Conservation (phyloP, 2,329 filamentous ascomycete genomes). For the Chaetomiaceae sp. region DNA sequence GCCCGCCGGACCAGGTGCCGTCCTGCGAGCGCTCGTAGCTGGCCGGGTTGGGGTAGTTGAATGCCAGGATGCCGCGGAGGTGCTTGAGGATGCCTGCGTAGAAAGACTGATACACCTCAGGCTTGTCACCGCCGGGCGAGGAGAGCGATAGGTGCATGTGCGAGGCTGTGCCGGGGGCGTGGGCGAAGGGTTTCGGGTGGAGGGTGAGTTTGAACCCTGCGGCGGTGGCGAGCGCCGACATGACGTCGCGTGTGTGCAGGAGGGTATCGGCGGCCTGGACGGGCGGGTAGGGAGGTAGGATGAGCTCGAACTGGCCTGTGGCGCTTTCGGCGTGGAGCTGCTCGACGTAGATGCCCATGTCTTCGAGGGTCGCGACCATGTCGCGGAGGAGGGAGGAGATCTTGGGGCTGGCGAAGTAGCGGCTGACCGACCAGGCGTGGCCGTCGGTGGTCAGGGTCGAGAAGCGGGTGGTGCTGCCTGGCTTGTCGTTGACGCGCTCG, state of each 20-base stretch:
- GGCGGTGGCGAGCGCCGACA: conserved; percentile 58
- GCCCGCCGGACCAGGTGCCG: conserved; percentile 72
- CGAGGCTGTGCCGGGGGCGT: conserved; percentile 57
- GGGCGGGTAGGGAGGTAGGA: conserved; percentile 59
- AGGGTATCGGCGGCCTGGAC: conserved; percentile 68
- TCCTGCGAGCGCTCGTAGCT: conserved; percentile 68
- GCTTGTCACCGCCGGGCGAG: conserved; percentile 27
- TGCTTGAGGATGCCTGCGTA: conserved; percentile 68
- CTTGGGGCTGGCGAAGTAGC: conserved; percentile 55
- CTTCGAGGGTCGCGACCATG: conserved; percentile 56
- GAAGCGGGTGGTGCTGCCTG: conserved; percentile 32
- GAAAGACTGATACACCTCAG: conserved; percentile 56
- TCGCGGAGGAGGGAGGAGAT: conserved; percentile 59
- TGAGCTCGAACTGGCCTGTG: conserved; percentile 72
- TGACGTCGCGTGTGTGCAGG: conserved; percentile 65
- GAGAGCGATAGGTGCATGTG: conserved; percentile 68
- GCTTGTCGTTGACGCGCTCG: conserved; percentile 36
- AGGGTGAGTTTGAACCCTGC: conserved; percentile 65
- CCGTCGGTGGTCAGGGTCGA: conserved; percentile 51
- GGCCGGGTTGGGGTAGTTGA: conserved; percentile 60
- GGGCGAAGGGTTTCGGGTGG: conserved; percentile 63
- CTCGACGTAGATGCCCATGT: conserved; percentile 62
- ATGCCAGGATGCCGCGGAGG: conserved; percentile 61
- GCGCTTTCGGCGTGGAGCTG: conserved; percentile 72
- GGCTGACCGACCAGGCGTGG: conserved; percentile 68